Conservation (phyloP, 331 rosid species). For the Quercus phellos region DNA sequence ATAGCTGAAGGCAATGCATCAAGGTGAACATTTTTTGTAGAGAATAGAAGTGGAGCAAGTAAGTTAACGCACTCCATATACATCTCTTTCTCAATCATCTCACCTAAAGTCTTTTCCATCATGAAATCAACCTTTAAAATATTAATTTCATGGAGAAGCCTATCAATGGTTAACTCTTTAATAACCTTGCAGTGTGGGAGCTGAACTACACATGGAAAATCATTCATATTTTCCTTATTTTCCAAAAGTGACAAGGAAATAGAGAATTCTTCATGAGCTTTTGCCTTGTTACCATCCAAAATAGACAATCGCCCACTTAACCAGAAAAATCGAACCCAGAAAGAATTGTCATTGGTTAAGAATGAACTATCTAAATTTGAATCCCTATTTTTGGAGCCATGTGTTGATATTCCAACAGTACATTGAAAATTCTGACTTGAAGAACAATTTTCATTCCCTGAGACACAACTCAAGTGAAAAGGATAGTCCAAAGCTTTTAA, state of each 20-base stretch:
- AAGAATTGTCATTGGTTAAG: constrained; percentile 42
- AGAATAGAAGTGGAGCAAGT: constrained; percentile 82
- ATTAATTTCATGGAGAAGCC: constrained; percentile 76
- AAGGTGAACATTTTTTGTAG: constrained; percentile 57
- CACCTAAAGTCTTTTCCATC: constrained; percentile 70
- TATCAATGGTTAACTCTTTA: constrained; percentile 64
- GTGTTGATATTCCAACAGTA: constrained; percentile 28
- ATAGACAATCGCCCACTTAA: constrained; percentile 81
- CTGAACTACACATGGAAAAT: constrained; percentile 38
- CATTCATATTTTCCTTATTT: constrained; percentile 34
- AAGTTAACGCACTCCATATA: constrained; percentile 59
- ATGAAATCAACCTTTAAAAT: constrained; percentile 73
- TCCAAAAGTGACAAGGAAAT: constrained; percentile 64
- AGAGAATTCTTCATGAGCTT: constrained; percentile 71
- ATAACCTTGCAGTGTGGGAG: constrained; percentile 71
- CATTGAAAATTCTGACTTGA: constrained; percentile 32
- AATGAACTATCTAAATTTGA: constrained; percentile 34
- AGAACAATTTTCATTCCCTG: constrained; percentile 31
- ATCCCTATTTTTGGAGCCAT: constrained; percentile 25
- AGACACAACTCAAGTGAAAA: constrained; percentile 35
- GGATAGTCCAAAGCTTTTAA: constrained; percentile 76
- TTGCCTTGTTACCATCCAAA: constrained; percentile 71
- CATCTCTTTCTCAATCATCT: constrained; percentile 77
- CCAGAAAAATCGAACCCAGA: constrained; percentile 93
- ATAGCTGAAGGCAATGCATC: constrained; percentile 53